These are phyloP conservation scores for Ceriops zippeliana DNA, from an alignment of 345 rosid species.

Conservation along the genomic window DNA sequence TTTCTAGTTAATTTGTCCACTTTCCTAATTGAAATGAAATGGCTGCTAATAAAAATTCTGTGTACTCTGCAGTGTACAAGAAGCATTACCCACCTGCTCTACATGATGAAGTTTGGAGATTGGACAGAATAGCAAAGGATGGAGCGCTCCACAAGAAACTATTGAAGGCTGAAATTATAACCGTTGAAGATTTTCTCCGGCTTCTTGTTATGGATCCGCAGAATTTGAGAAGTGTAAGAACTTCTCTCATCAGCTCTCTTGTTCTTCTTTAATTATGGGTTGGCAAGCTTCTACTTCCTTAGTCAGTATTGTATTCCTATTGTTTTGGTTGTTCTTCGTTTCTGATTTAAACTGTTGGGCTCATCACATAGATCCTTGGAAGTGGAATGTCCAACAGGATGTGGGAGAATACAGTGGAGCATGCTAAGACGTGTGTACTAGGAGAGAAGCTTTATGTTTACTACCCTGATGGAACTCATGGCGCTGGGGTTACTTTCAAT, in stretches of 20 bases:
- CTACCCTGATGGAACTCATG: conserved; percentile 50
- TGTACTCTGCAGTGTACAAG: conserved; percentile 66
- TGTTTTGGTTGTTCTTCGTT: not conserved
- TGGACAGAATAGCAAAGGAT: conserved; percentile 92
- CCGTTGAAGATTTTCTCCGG: conserved; percentile 89
- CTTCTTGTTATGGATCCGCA: conserved; percentile 67
- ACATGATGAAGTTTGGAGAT: conserved; percentile 93
- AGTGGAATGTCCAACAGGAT: conserved; percentile 96
- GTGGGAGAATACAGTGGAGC: conserved; percentile 96
- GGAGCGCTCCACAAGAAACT: conserved; percentile 91
- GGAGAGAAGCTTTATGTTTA: conserved; percentile 80
- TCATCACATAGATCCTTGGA: conserved; percentile 62
- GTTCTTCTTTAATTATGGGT: not conserved
- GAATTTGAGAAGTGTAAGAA: conserved; percentile 66
- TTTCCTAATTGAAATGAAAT: not conserved
- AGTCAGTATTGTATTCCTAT: not conserved
- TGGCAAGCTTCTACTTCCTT: not conserved
- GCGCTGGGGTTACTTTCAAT: conserved; percentile 74
- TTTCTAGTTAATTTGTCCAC: too few species aligned
- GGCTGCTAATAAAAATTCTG: conserved; percentile 1
- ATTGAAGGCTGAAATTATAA: conserved; percentile 47
- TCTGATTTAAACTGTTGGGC: conserved; percentile 3
- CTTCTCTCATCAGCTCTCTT: conserved; percentile 1
- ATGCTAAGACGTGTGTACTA: conserved; percentile 86
- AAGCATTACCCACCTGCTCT: conserved; percentile 93